phyloP scores from a whole-genome alignment of 176 grass and related monocot species.

The Oryza meridionalis region DNA sequence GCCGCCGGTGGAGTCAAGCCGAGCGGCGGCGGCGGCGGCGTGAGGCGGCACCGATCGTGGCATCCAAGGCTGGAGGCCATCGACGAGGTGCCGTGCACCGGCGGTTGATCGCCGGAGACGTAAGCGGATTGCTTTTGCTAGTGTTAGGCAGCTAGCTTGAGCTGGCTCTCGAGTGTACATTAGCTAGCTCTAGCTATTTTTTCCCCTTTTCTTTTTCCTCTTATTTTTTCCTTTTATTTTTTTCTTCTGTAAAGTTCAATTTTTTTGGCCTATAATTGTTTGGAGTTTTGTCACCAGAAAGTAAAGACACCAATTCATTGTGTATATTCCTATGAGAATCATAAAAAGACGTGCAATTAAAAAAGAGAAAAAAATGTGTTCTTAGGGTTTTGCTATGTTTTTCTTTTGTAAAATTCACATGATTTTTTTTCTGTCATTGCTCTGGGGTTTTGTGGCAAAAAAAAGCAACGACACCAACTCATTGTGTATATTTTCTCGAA shows the following conservation, averaged over 20 bases:
- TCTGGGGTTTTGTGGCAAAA: constrained; percentile 10
- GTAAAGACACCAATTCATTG: neutral
- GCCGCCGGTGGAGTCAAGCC: neutral
- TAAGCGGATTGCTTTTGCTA: constrained; percentile 36
- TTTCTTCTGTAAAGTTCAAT: constrained; percentile 12
- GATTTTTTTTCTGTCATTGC: neutral
- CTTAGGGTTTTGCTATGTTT: neutral
- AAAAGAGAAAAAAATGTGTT: neutral
- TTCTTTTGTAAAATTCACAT: constrained; percentile 16
- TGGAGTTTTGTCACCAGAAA: no score
- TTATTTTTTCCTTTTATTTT: neutral
- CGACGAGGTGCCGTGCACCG: constrained; percentile 60
- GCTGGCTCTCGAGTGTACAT: constrained; percentile 52
- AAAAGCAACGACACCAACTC: neutral
- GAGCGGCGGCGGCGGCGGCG: neutral
- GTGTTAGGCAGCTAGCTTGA: constrained; percentile 58
- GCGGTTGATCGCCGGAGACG: constrained; percentile 17
- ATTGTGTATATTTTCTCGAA: neutral
- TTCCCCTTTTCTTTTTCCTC: neutral
- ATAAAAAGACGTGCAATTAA: neutral
- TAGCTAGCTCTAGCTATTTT: constrained; percentile 38
- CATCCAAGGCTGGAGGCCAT: constrained; percentile 78
- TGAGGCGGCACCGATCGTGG: constrained; percentile 61
- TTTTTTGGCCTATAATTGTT: no score
- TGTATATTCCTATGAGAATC: neutral